A percentile compares a stretch with the other conserved stretches of the same genome.
Conservation (phyloP, 768 basidiomycete genomes). For the Hypholoma fasciculare region DNA sequence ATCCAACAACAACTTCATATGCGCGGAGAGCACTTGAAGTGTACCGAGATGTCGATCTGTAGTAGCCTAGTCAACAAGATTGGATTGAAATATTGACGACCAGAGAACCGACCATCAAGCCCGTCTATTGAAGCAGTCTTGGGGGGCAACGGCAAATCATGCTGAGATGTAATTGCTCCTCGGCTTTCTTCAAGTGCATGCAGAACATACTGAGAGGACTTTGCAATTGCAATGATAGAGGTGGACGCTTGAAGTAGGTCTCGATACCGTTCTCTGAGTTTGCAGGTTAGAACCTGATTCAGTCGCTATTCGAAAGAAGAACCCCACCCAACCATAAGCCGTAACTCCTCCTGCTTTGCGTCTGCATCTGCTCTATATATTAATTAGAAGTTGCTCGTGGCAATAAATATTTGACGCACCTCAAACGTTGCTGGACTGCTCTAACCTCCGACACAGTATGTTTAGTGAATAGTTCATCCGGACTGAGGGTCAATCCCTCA, state of each 20-base stretch:
- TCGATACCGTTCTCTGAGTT: conserved; percentile 80
- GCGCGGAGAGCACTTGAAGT: conserved; percentile 78
- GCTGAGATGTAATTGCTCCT: conserved; percentile 46
- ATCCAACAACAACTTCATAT: conserved; percentile 84
- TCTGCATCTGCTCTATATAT: too few relatives aligned
- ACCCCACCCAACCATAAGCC: too few relatives aligned
- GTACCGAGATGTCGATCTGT: conserved; percentile 68
- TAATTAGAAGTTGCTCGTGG: neutral
- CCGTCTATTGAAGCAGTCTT: conserved; percentile 37
- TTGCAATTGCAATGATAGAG: conserved; percentile 68
- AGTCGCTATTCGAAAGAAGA: too few relatives aligned
- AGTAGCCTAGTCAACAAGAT: neutral
- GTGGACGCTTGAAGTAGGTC: conserved; percentile 85
- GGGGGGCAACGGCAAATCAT: conserved; percentile 43
- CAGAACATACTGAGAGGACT: conserved; percentile 65
- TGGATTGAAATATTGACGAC: neutral
- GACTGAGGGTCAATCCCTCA: conserved; percentile 10
- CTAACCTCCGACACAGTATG: conserved; percentile 74
- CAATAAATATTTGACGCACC: conserved; percentile 38
- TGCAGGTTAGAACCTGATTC: conserved; percentile 34
- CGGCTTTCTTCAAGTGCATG: conserved; percentile 65
- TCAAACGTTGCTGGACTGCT: conserved; percentile 61
- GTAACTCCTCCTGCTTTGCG: too few relatives aligned
- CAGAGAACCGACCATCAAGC: conserved; percentile 46
- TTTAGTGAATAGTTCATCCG: too few relatives aligned